Evolutionary conservation across 2,329 filamentous ascomycete species (phyloP).

Genomic region (Fusarium cicatricum): DNA sequence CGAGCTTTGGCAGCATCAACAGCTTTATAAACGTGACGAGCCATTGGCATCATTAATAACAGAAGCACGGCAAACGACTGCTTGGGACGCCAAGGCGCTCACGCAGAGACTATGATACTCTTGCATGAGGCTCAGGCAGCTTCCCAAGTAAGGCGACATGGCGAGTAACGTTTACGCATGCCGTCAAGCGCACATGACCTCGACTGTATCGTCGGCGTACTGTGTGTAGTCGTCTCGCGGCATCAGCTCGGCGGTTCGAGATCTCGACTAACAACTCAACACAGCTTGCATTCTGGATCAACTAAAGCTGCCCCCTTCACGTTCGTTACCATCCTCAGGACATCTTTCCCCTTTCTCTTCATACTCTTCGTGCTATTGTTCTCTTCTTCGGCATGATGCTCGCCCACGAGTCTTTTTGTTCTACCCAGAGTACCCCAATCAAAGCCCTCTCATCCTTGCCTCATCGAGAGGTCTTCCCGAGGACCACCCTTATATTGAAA

Average conservation of each 20-base stretch:
- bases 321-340: slow-evolving; percentile 10
- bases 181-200: slow-evolving; percentile 16
- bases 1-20: slow-evolving; percentile 15
- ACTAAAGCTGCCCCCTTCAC: slow-evolving; percentile 15
- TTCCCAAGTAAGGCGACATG: slow-evolving; percentile 12
- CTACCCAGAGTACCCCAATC: slow-evolving; percentile 70
- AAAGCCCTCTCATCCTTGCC: slow-evolving; percentile 63
- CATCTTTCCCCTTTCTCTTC: slow-evolving; percentile 65
- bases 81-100: slow-evolving; percentile 22
- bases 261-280: slow-evolving; percentile 2
- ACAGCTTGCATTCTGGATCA: slow-evolving; percentile 26
- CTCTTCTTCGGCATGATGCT: slow-evolving; percentile 68
- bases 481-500: slow-evolving; percentile 62
- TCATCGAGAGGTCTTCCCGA: slow-evolving; percentile 61
- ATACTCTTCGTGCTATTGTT: slow-evolving; percentile 68
- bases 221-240: slow-evolving; percentile 23
- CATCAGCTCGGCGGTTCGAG: slow-evolving; percentile 21
- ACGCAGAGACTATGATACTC: slow-evolving; percentile 19
- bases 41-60: slow-evolving; percentile 1
- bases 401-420: slow-evolving; percentile 71
- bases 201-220: slow-evolving; percentile 21
- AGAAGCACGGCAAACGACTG: slow-evolving; percentile 15
- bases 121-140: slow-evolving; percentile 16
- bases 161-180: slow-evolving; percentile 9
- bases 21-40: slow-evolving; percentile 15